Conservation (phyloP, 352 stramenopile species). For the Blastocystis sp. region DNA sequence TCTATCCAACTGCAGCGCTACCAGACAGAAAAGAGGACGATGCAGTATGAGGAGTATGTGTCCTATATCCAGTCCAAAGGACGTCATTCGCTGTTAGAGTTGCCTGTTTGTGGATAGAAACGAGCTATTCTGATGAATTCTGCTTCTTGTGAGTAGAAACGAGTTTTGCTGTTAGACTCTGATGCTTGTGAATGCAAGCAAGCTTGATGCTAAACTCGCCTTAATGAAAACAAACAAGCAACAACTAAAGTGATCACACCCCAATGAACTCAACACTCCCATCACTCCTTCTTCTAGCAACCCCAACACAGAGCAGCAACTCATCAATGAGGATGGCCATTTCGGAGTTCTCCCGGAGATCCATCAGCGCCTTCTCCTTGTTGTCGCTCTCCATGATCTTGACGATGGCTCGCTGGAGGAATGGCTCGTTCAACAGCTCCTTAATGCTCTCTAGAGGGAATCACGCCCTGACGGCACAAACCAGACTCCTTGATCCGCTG, state of each 20-base stretch:
- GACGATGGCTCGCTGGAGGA: conserved; percentile 37
- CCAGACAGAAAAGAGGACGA: conserved; percentile 23
- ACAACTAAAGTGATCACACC: conserved; percentile 16
- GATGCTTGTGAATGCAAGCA: background rate
- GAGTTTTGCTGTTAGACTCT: background rate
- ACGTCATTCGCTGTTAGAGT: background rate
- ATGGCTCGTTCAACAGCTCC: conserved; percentile 56
- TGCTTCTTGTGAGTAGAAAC: background rate
- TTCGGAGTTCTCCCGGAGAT: conserved; percentile 44
- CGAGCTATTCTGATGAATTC: background rate
- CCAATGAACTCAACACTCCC: conserved; percentile 43
- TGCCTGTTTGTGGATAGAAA: background rate
- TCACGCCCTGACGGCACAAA: background rate
- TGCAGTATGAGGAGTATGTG: conserved; percentile 14
- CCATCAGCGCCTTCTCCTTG: conserved; percentile 49
- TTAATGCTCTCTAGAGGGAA: conserved; percentile 24
- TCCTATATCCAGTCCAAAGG: background rate
- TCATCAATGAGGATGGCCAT: conserved; percentile 60
- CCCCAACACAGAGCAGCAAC: conserved; percentile 38
- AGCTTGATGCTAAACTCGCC: too few relatives aligned
- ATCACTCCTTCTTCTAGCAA: conserved; percentile 48
- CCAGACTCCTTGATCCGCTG: conserved; percentile 26
- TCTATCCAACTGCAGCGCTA: background rate
- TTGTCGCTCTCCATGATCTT: conserved; percentile 41
- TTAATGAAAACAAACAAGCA: too few relatives aligned